Evolutionary conservation across 2,329 filamentous ascomycete genomes (phyloP).

Genomic region (Aspergillus clavatus): DNA sequence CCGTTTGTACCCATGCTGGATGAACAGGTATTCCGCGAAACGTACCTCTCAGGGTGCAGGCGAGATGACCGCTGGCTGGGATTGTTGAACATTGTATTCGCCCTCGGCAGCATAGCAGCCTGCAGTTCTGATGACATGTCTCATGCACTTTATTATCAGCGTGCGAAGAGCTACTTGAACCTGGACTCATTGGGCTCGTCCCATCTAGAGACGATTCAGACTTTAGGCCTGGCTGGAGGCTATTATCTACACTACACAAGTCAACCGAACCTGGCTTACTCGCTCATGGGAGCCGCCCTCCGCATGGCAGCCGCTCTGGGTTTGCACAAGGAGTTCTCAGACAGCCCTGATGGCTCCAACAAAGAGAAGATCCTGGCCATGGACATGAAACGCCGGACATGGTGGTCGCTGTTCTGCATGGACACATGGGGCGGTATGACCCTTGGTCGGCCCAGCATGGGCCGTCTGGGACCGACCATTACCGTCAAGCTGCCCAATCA

Average conservation of each 20-base stretch:
- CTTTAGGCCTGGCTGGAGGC: constrained; percentile 65
- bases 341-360: constrained; percentile 41
- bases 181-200: constrained; percentile 66
- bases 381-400: constrained; percentile 62
- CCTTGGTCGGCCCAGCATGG: constrained; percentile 65
- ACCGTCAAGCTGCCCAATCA: constrained; percentile 60
- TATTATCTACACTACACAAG: constrained; percentile 77
- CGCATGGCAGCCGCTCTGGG: constrained; percentile 71
- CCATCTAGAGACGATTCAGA: constrained; percentile 68
- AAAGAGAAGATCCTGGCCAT: constrained; percentile 48
- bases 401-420: constrained; percentile 70
- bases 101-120: constrained; percentile 67
- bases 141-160: constrained; percentile 66
- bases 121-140: constrained; percentile 59
- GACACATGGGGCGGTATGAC: constrained; percentile 71
- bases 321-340: constrained; percentile 60
- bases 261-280: constrained; percentile 70
- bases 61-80: constrained; percentile 67
- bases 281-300: constrained; percentile 64
- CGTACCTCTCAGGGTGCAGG: constrained; percentile 58
- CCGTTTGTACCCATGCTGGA: constrained; percentile 70
- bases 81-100: constrained; percentile 70
- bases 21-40: constrained; percentile 63
- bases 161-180: constrained; percentile 61
- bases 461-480: constrained; percentile 62